These are phyloP conservation scores for Xylaria scruposa DNA, from an alignment of 495 filamentous ascomycete species.

Conservation along the genomic window DNA sequence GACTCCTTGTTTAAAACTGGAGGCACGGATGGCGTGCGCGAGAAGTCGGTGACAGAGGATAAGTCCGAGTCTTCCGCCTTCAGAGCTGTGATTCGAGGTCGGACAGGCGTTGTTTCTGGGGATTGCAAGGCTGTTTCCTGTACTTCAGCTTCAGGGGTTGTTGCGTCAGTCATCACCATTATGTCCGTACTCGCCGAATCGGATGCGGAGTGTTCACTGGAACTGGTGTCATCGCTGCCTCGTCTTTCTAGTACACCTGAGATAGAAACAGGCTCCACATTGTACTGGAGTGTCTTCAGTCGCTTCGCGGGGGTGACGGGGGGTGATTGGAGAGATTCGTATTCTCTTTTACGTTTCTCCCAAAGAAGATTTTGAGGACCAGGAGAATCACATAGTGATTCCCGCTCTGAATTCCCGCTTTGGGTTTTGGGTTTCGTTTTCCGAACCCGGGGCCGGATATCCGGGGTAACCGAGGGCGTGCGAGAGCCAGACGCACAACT, in stretches of 20 bases:
- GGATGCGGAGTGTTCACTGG: conserved; percentile 34
- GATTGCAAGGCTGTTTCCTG: conserved; percentile 45
- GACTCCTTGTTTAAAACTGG: conserved; percentile 3
- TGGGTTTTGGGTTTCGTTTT: conserved; percentile 45
- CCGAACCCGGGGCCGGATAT: conserved; percentile 52
- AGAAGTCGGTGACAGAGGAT: conserved; percentile 35
- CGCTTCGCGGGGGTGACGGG: conserved; percentile 55
- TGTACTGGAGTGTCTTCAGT: conserved; percentile 45
- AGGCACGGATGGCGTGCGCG: conserved; percentile 33
- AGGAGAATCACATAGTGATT: conserved; percentile 36
- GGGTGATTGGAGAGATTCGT: conserved; percentile 47
- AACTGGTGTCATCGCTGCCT: conserved; percentile 33
- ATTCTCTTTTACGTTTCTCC: conserved; percentile 44
- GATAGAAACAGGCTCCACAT: conserved; percentile 36
- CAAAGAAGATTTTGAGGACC: conserved; percentile 30
- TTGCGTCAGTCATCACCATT: conserved; percentile 45
- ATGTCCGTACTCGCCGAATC: conserved; percentile 35
- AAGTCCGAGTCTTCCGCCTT: conserved; percentile 42
- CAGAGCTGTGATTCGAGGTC: conserved; percentile 31
- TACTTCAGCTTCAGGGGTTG: conserved; percentile 49
- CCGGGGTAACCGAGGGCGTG: conserved; percentile 55
- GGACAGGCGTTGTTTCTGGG: conserved; percentile 46
- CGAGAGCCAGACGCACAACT: conserved; percentile 49
- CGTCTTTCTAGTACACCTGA: conserved; percentile 35
- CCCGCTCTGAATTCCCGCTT: conserved; percentile 36